phyloP scores from a whole-genome alignment of 2,329 filamentous ascomycete species.

The Microcyclosporella mali region DNA sequence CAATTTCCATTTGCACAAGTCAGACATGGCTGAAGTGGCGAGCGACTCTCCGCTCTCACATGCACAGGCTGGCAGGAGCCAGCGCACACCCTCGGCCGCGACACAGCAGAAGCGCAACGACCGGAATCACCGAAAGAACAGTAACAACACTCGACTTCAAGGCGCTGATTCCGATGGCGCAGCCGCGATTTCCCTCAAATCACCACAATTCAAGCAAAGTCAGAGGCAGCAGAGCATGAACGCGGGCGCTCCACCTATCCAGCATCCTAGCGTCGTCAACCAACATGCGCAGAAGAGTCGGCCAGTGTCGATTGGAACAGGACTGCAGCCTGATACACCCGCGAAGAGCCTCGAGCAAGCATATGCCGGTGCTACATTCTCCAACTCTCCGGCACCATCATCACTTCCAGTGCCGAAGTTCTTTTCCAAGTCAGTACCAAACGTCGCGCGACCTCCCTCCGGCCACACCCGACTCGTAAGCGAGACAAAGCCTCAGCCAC shows the following conservation, averaged over 20 bases:
- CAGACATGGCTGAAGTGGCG: constrained; percentile 14
- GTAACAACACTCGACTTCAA: constrained; percentile 14
- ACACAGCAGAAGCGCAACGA: constrained; percentile 26
- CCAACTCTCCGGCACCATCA: constrained; percentile 86
- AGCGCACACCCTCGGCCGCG: constrained; percentile 19
- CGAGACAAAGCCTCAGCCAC: constrained; percentile 37
- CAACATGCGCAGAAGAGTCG: constrained; percentile 26
- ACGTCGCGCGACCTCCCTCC: constrained; percentile 48
- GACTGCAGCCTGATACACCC: constrained; percentile 37
- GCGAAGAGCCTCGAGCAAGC: constrained; percentile 43
- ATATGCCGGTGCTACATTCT: constrained; percentile 91
- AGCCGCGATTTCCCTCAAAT: constrained; percentile 16
- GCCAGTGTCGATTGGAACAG: constrained; percentile 38
- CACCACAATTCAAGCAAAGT: constrained; percentile 19
- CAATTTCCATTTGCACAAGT: constrained; percentile 3
- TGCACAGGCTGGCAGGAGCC: constrained; percentile 13
- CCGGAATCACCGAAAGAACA: constrained; percentile 28
- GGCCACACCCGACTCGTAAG: constrained; percentile 42
- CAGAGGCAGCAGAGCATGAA: constrained; percentile 20
- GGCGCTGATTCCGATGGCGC: constrained; percentile 26
- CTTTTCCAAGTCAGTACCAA: constrained; percentile 67
- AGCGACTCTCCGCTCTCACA: constrained; percentile 12
- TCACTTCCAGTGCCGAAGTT: constrained; percentile 88
- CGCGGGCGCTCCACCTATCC: constrained; percentile 8
- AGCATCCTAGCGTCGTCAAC: constrained; percentile 18